A percentile compares a stretch with the other conserved stretches of the same genome.
Evolutionary conservation across 2,329 filamentous ascomycete species (phyloP).

Genomic region (Dactylellina parvicollis): DNA sequence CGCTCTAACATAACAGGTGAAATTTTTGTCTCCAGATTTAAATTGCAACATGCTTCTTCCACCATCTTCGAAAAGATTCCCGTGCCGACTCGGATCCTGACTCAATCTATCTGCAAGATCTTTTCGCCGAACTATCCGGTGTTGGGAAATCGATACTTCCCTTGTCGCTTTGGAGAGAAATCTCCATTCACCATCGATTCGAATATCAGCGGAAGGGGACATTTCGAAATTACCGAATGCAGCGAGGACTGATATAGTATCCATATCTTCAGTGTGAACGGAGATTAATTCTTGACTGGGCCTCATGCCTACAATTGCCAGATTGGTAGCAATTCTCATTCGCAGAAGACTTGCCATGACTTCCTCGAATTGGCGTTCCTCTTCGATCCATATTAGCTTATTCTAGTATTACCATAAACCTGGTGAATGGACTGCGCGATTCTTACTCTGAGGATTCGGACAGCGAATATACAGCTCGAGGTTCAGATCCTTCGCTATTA

Average conservation of each 20-base stretch:
- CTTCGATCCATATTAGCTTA: slow-evolving; percentile 2
- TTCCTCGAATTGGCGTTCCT: slow-evolving; percentile 50
- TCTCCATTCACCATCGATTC: slow-evolving; percentile 43
- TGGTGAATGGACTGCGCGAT: not conserved
- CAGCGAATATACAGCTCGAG: slow-evolving; percentile 49
- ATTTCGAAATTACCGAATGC: slow-evolving; percentile 48
- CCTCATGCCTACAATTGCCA: slow-evolving; percentile 43
- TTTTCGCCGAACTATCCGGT: slow-evolving; percentile 22
- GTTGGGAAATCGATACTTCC: slow-evolving; percentile 47
- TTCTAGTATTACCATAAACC: not conserved
- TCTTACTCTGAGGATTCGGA: slow-evolving; percentile 36
- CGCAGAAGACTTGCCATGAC: slow-evolving; percentile 45
- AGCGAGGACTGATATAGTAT: slow-evolving; percentile 42
- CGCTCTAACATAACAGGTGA: slow-evolving; percentile 36
- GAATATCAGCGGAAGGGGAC: slow-evolving; percentile 42
- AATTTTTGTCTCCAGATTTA: slow-evolving; percentile 36
- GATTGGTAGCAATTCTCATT: slow-evolving; percentile 37
- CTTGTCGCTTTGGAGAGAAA: slow-evolving; percentile 34
- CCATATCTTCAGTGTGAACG: slow-evolving; percentile 37
- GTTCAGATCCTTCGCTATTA: slow-evolving; percentile 25
- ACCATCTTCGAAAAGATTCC: slow-evolving; percentile 25
- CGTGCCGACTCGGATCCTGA: slow-evolving; percentile 27
- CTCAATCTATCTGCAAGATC: slow-evolving; percentile 37
- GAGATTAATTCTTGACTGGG: slow-evolving; percentile 35
- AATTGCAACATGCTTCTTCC: slow-evolving; percentile 49